Conservation (phyloP, 2,329 filamentous ascomycete species). For the Leptosphaerulina australis region DNA sequence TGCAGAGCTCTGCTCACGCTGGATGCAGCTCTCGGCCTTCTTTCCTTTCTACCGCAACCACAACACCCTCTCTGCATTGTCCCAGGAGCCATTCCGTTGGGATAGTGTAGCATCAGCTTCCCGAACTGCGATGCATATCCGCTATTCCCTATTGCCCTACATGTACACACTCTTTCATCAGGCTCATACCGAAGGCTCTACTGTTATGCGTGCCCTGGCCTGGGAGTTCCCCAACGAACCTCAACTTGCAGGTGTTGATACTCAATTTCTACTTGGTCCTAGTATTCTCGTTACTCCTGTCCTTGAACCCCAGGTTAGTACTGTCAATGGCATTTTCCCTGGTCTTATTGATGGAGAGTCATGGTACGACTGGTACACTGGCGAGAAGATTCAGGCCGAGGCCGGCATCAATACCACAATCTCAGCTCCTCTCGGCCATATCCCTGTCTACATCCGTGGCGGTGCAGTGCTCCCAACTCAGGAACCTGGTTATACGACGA, state of each 20-base stretch:
- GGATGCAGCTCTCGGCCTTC: conserved; percentile 76
- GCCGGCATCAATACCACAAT: conserved; percentile 66
- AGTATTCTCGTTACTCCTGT: conserved; percentile 71
- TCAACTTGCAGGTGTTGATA: conserved; percentile 67
- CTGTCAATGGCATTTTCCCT: conserved; percentile 72
- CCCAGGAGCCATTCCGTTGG: conserved; percentile 77
- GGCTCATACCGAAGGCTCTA: conserved; percentile 69
- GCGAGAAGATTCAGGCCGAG: conserved; percentile 58
- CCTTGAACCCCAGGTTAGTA: conserved; percentile 65
- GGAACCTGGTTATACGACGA: conserved; percentile 70
- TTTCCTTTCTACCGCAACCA: conserved; percentile 82
- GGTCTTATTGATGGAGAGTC: conserved; percentile 64
- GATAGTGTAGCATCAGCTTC: conserved; percentile 67
- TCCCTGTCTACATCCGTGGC: conserved; percentile 73
- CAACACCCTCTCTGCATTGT: conserved; percentile 64
- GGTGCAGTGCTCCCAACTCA: conserved; percentile 71
- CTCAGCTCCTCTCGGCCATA: conserved; percentile 67
- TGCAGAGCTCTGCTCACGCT: conserved; percentile 73
- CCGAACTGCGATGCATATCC: conserved; percentile 70
- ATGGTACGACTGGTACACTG: conserved; percentile 85
- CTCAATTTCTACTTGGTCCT: conserved; percentile 73
- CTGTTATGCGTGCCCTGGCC: conserved; percentile 73
- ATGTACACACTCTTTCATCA: conserved; percentile 75
- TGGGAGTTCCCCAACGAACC: conserved; percentile 79
- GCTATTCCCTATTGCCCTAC: conserved; percentile 74